Conservation (phyloP, 805 yeast species). For the Sugiyamaella americana region DNA sequence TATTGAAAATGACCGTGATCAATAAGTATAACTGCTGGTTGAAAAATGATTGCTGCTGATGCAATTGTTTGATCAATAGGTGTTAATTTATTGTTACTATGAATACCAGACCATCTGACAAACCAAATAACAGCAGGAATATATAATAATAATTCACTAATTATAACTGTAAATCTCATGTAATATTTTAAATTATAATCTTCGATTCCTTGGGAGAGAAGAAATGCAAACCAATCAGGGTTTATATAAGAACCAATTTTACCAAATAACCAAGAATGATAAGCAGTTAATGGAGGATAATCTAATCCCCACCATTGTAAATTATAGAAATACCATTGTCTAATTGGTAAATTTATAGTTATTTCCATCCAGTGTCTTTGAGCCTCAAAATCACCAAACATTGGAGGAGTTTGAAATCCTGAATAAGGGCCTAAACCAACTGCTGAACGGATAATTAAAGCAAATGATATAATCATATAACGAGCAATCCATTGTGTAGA, state of each 20-base stretch:
- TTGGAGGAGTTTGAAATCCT: constrained; percentile 65
- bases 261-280: constrained; percentile 79
- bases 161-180: constrained; percentile 75
- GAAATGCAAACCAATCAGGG: constrained; percentile 68
- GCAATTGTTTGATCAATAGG: constrained; percentile 73
- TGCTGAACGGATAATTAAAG: constrained; percentile 72
- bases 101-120: constrained; percentile 64
- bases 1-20: constrained; percentile 98
- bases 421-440: constrained; percentile 86
- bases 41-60: constrained; percentile 72
- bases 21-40: constrained; percentile 74
- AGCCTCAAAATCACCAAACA: constrained; percentile 95
- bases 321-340: constrained; percentile 84
- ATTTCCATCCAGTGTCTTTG: constrained; percentile 98
- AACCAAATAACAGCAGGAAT: constrained; percentile 75
- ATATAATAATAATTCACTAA: constrained; percentile 67
- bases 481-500: constrained; percentile 89
- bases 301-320: constrained; percentile 93
- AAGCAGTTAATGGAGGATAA: constrained; percentile 95
- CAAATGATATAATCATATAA: constrained; percentile 51
- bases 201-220: constrained; percentile 72
- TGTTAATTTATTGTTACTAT: constrained; percentile 37
- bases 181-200: constrained; percentile 59
- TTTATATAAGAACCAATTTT: constrained; percentile 53
- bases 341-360: constrained; percentile 66